phyloP scores from a whole-genome alignment of 345 rosid genomes.

The Lepidium sativum region DNA sequence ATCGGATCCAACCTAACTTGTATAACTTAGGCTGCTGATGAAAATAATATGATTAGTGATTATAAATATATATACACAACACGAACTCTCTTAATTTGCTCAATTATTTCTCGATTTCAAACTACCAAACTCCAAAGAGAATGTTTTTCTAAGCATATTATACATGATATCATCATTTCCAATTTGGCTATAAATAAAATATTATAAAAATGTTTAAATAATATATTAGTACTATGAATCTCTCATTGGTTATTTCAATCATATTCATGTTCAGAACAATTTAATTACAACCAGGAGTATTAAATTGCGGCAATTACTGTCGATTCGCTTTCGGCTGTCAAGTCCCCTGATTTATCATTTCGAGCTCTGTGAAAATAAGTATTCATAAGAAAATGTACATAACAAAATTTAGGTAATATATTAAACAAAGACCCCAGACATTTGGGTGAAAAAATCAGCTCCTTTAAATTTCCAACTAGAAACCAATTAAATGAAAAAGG shows the following conservation, averaged over 20 bases:
- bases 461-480: neutral
- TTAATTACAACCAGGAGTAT: neutral
- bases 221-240: neutral
- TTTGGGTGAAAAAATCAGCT: neutral
- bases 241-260: neutral
- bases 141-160: no score
- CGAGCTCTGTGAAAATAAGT: constrained; percentile 1
- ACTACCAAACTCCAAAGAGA: no score
- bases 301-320: neutral
- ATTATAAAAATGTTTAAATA: neutral
- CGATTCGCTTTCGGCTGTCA: neutral
- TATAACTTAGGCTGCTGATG: no score
- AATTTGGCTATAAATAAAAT: neutral
- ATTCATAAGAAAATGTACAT: neutral
- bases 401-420: neutral
- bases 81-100: no score
- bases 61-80: no score
- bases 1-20: no score
- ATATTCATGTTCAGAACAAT: neutral
- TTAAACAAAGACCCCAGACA: neutral
- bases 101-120: no score
- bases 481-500: neutral
- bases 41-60: no score
- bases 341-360: neutral
- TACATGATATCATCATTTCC: neutral